Conservation (phyloP, 192 early-diverging fungal species). For the Dimargaris xerosporica region DNA sequence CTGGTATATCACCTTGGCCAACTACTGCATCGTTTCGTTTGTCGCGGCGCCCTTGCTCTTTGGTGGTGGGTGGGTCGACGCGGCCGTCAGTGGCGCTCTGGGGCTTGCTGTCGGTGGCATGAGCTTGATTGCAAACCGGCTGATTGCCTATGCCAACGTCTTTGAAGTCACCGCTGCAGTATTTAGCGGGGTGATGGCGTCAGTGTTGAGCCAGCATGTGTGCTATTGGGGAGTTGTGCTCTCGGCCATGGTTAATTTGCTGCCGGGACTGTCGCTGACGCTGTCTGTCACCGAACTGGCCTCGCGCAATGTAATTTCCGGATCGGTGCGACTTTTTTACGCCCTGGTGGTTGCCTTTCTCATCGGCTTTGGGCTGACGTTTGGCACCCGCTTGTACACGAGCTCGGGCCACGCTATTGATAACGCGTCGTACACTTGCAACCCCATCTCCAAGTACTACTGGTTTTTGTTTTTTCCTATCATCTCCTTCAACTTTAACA, state of each 20-base stretch:
- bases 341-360: constrained; percentile 66
- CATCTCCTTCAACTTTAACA: constrained; percentile 33
- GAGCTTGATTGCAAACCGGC: constrained; percentile 42
- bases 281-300: constrained; percentile 75
- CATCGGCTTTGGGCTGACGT: constrained; percentile 55
- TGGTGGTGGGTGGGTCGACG: constrained; percentile 51
- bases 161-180: constrained; percentile 56
- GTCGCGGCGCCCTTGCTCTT: constrained; percentile 50
- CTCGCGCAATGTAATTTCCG: constrained; percentile 74
- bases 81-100: constrained; percentile 32
- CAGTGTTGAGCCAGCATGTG: constrained; percentile 38
- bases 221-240: constrained; percentile 47
- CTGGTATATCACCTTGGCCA: constrained; percentile 37
- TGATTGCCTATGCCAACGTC: constrained; percentile 45
- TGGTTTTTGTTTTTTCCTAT: constrained; percentile 42
- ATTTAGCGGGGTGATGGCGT: constrained; percentile 40
- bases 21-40: constrained; percentile 38
- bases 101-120: constrained; percentile 41
- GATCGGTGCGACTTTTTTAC: constrained; percentile 67
- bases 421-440: constrained; percentile 17
- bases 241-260: constrained; percentile 40
- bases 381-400: constrained; percentile 41
- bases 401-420: constrained; percentile 24
- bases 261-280: constrained; percentile 67
- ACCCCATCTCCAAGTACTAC: constrained; percentile 29